Percentiles rank a stretch among this genome's conserved stretches.
Evolutionary conservation across 768 basidiomycete genomes (phyloP).

Genomic region (Serendipita vermifera): DNA sequence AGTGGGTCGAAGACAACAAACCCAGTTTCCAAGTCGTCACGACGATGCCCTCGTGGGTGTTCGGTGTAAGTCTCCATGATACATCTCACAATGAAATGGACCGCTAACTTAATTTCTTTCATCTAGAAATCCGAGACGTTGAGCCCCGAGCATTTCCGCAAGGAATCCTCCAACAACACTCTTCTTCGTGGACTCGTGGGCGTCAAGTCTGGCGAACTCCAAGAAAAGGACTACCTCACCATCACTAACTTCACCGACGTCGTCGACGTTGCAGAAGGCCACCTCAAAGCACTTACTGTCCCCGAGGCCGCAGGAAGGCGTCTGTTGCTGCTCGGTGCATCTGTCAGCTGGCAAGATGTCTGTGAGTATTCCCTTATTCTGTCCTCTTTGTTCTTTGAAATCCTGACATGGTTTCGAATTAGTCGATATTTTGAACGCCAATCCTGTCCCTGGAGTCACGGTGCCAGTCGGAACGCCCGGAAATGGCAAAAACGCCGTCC

Average conservation of each 20-base stretch:
- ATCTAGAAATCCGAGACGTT: not conserved
- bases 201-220: not conserved
- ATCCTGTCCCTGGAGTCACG: not conserved
- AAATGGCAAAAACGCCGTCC: not conserved
- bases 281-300: slow-evolving; percentile 38
- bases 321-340: slow-evolving; percentile 34
- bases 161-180: not conserved
- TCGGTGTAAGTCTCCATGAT: not conserved
- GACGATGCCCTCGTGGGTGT: slow-evolving; percentile 8
- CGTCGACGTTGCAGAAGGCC: slow-evolving; percentile 64
- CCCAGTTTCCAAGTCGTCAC: slow-evolving; percentile 12
- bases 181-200: not conserved
- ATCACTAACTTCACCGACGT: slow-evolving; percentile 32
- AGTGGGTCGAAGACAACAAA: slow-evolving; percentile 15
- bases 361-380: slow-evolving; percentile 14
- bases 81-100: too few species aligned
- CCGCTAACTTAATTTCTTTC: too few species aligned
- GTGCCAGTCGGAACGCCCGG: not conserved
- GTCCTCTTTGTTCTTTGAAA: not conserved
- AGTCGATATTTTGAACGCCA: not conserved
- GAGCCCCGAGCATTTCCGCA: not conserved
- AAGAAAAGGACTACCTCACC: not conserved
- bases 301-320: slow-evolving; percentile 43
- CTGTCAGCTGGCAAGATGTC: slow-evolving; percentile 23
- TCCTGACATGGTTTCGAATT: not conserved